Conservation (phyloP, 2,329 filamentous ascomycete genomes). For the Uncinocarpus reesii region DNA sequence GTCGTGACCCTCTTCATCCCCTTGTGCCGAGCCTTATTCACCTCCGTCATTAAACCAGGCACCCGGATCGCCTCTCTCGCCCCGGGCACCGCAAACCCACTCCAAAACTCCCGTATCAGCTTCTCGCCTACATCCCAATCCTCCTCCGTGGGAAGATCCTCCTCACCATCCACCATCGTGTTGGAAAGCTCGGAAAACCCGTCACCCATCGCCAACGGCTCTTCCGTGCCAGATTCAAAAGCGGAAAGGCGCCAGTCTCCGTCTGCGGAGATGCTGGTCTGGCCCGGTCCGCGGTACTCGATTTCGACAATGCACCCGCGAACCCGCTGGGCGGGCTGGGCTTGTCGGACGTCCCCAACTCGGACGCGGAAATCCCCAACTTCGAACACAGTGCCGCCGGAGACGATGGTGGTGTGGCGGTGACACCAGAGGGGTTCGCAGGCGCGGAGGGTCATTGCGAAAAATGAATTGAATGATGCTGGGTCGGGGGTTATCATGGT, state of each 20-base stretch:
- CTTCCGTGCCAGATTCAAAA: not conserved
- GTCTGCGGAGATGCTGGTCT: not conserved
- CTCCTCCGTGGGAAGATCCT: constrained; percentile 22
- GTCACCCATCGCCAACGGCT: not conserved
- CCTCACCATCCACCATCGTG: not conserved
- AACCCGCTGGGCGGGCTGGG: constrained; percentile 27
- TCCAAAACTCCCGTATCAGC: constrained; percentile 37
- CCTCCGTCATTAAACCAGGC: constrained; percentile 33
- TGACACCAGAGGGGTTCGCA: constrained; percentile 37
- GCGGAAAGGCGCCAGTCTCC: not conserved
- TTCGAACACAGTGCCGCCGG: constrained; percentile 31
- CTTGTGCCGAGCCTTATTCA: constrained; percentile 21
- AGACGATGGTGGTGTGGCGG: constrained; percentile 31
- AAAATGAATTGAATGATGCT: constrained; percentile 27
- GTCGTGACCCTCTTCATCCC: constrained; percentile 17
- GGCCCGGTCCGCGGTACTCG: constrained; percentile 31
- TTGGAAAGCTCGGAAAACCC: not conserved
- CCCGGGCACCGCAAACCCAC: constrained; percentile 28
- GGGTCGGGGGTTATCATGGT: constrained; percentile 33
- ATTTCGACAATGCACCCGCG: constrained; percentile 39
- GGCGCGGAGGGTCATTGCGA: constrained; percentile 33
- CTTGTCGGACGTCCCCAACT: constrained; percentile 36
- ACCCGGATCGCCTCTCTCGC: constrained; percentile 34
- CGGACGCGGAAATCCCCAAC: constrained; percentile 36
- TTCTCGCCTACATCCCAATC: constrained; percentile 31